phyloP scores from a whole-genome alignment of 768 basidiomycete genomes.

The Tylopilus felleus region DNA sequence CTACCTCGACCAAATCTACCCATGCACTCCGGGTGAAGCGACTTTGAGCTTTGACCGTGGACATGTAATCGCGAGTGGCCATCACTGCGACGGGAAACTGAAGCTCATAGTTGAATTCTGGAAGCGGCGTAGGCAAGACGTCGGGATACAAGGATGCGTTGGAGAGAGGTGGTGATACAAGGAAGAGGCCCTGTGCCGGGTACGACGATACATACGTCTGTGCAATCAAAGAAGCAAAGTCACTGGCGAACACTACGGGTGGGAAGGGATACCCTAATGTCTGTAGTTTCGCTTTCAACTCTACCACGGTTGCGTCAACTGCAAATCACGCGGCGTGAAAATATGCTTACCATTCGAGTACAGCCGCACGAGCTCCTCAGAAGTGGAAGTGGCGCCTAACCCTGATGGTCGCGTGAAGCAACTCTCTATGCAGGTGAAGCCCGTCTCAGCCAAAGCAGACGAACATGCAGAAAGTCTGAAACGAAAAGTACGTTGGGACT shows the following conservation, averaged over 20 bases:
- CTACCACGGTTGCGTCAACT: background rate
- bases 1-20: slow-evolving; percentile 18
- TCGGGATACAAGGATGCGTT: slow-evolving; percentile 33
- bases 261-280: slow-evolving; percentile 43
- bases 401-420: slow-evolving; percentile 35
- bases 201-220: slow-evolving; percentile 69
- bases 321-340: background rate
- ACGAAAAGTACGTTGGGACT: background rate
- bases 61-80: slow-evolving; percentile 34
- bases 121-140: slow-evolving; percentile 28
- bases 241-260: slow-evolving; percentile 46
- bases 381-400: background rate
- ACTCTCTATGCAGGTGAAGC: slow-evolving; percentile 47
- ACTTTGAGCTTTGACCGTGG: slow-evolving; percentile 34
- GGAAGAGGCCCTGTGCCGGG: slow-evolving; percentile 3
- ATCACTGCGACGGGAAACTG: slow-evolving; percentile 59
- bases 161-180: slow-evolving; percentile 53
- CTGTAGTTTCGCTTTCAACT: slow-evolving; percentile 27
- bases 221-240: slow-evolving; percentile 33
- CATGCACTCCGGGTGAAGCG: slow-evolving; percentile 35
- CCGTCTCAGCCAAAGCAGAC: slow-evolving; percentile 42
- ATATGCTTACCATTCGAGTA: slow-evolving; percentile 34
- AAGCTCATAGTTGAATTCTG: slow-evolving; percentile 60
- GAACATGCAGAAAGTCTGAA: slow-evolving; percentile 30
- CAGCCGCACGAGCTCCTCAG: slow-evolving; percentile 11